Percentiles rank a stretch among this genome's conserved stretches.
phyloP scores from a whole-genome alignment of 371 early-diverging fungal genomes.

The Mortierella sp. region DNA sequence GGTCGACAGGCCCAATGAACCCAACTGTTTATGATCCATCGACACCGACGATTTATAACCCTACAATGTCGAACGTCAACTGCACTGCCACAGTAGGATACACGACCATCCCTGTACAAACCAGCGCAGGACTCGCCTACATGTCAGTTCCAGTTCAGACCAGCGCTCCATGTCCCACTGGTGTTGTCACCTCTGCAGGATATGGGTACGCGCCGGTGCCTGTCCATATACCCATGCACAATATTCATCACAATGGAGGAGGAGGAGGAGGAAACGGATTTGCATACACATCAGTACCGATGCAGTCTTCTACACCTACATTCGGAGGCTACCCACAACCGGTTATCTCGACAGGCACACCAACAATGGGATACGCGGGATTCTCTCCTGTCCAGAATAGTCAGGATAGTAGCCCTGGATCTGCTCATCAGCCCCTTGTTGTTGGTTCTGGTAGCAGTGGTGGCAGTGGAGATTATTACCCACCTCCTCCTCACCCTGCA shows the following conservation, averaged over 20 bases:
- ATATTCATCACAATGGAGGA: not conserved
- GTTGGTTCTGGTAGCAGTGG: not conserved
- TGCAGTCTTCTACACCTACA: not conserved
- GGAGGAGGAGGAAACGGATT: not conserved
- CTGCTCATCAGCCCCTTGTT: not conserved
- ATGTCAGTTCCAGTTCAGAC: constrained; percentile 5
- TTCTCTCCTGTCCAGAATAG: not conserved
- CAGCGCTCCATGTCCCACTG: not conserved
- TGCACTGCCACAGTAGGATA: not conserved
- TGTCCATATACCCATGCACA: not conserved
- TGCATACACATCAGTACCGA: not conserved
- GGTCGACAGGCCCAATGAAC: not conserved
- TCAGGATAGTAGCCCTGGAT: not conserved
- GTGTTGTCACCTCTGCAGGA: not conserved
- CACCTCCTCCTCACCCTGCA: not conserved
- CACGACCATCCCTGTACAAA: not conserved
- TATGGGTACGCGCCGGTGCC: not conserved
- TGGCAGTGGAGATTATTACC: not conserved
- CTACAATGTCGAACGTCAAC: not conserved
- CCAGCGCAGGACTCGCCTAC: not conserved
- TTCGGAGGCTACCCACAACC: not conserved
- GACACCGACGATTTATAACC: not conserved
- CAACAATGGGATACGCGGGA: not conserved
- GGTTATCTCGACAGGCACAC: not conserved
- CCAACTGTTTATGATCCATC: not conserved